Conservation (phyloP, 2,329 filamentous ascomycete species). For the Aureobasidium sp. region DNA sequence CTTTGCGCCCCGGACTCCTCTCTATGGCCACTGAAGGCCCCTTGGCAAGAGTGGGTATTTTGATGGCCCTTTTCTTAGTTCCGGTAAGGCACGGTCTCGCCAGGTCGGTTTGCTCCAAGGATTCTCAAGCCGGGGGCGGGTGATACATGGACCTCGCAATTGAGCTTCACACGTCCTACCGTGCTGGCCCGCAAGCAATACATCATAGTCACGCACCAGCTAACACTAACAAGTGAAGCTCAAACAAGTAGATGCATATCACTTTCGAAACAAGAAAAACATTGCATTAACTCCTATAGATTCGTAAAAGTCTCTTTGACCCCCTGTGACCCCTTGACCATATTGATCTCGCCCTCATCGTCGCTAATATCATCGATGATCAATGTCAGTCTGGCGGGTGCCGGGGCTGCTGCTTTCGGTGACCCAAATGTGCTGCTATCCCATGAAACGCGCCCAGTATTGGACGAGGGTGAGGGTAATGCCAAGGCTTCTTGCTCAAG, state of each 20-base stretch:
- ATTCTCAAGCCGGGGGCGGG: neutral
- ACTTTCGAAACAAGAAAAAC: neutral
- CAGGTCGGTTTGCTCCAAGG: neutral
- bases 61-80: no score
- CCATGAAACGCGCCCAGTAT: neutral
- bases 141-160: no score
- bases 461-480: neutral
- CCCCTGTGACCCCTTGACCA: neutral
- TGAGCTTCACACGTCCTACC: no score
- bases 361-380: constrained; percentile 9
- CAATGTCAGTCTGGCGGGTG: neutral
- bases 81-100: no score
- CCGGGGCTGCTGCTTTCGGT: neutral
- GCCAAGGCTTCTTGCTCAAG: neutral
- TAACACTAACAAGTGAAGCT: neutral
- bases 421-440: neutral
- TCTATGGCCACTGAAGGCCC: no score
- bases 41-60: no score
- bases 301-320: neutral
- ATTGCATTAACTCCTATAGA: neutral
- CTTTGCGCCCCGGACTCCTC: no score
- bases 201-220: neutral
- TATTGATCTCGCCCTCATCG: neutral
- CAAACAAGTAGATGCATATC: neutral
- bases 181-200: neutral